Evolutionary conservation across 176 grass and related monocot species (phyloP).

Genomic region (Triticum aestivum): DNA sequence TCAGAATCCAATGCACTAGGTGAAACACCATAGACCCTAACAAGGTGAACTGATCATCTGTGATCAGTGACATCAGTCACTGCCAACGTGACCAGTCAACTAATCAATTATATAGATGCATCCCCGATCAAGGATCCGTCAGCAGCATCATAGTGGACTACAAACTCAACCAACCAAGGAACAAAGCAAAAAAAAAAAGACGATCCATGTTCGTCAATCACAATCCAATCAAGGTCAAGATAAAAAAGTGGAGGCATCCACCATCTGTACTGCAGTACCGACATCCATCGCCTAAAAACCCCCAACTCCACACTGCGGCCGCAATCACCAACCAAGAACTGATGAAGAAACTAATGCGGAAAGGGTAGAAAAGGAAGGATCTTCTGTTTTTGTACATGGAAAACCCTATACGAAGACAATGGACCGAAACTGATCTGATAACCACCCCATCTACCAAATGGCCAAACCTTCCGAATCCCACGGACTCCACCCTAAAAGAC

Average conservation of each 20-base stretch:
- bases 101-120: no score
- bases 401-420: no score
- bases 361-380: no score
- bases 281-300: constrained; percentile 7
- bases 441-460: not conserved
- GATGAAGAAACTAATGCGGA: not conserved
- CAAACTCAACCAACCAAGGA: not conserved
- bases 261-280: not conserved
- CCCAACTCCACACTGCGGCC: not conserved
- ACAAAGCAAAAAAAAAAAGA: not conserved
- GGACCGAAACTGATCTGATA: not conserved
- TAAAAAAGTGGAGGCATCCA: not conserved
- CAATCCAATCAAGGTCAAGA: not conserved
- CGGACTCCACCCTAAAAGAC: not conserved
- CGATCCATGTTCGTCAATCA: not conserved
- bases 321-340: not conserved
- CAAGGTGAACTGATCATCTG: not conserved
- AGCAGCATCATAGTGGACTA: not conserved
- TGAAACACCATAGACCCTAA: not conserved
- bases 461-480: not conserved
- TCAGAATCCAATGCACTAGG: not conserved
- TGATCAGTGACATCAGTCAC: not conserved
- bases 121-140: not conserved
- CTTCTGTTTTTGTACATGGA: no score
- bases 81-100: not conserved